A percentile compares a stretch with the other conserved stretches of the same genome.
Conservation (phyloP, 495 filamentous ascomycete genomes). For the Penicillium diatomitis region DNA sequence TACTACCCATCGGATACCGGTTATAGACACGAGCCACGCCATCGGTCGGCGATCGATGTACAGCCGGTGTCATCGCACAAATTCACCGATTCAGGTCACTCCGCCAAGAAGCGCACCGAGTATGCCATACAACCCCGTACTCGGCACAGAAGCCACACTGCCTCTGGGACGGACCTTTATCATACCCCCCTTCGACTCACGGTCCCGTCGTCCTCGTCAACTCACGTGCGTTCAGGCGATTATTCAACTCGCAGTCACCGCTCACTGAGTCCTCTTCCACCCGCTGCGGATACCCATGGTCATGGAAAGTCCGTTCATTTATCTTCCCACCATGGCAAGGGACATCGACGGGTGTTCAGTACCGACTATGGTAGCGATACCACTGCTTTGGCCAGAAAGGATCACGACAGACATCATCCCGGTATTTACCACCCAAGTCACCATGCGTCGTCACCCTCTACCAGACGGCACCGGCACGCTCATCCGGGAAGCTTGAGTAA, state of each 20-base stretch:
- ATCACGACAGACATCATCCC: constrained; percentile 7
- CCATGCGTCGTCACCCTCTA: constrained; percentile 16
- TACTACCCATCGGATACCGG: constrained; percentile 29
- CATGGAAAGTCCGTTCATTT: background rate
- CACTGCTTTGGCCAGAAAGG: constrained; percentile 15
- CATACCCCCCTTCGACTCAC: constrained; percentile 15
- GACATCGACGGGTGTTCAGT: constrained; percentile 25
- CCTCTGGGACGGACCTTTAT: constrained; percentile 21
- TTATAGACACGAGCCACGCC: constrained; percentile 19
- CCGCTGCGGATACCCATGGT: too few species aligned
- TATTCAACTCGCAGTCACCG: constrained; percentile 18
- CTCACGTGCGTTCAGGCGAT: constrained; percentile 21
- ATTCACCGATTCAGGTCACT: constrained; percentile 24
- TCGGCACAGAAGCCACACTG: constrained; percentile 31
- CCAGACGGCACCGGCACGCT: constrained; percentile 18
- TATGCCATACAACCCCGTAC: constrained; percentile 33
- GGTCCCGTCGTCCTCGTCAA: constrained; percentile 17
- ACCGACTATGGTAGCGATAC: constrained; percentile 36
- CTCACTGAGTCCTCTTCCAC: constrained; percentile 23
- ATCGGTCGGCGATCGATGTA: constrained; percentile 24
- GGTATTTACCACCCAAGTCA: constrained; percentile 11
- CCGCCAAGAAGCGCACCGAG: constrained; percentile 32
- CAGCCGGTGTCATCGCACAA: constrained; percentile 28
- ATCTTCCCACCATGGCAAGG: constrained; percentile 16
- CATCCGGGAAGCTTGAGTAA: constrained; percentile 26